These are phyloP conservation scores for Anacardium occidentale DNA, from an alignment of 345 rosid species.

Conservation along the genomic window DNA sequence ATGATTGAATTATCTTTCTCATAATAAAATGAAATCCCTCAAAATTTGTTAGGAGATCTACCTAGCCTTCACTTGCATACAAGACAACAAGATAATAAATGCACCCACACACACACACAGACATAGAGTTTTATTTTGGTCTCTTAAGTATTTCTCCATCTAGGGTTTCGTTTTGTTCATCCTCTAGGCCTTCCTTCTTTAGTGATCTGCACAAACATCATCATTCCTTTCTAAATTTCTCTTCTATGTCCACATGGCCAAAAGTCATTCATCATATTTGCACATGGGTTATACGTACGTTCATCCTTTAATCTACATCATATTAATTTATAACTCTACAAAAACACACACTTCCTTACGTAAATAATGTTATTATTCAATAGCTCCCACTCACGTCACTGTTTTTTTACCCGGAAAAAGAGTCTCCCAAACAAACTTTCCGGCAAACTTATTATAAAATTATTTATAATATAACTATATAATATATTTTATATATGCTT, in stretches of 20 bases:
- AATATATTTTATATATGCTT: slow-evolving; percentile 30
- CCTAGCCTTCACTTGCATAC: not conserved
- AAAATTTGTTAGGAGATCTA: not conserved
- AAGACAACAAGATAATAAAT: not conserved
- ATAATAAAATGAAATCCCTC: not conserved
- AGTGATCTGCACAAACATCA: not conserved
- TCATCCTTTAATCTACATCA: not conserved
- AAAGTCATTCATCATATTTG: not conserved
- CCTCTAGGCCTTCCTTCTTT: too few species aligned
- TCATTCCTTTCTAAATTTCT: not conserved
- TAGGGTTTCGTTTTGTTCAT: too few species aligned
- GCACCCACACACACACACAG: too few species aligned
- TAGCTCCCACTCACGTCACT: slow-evolving; percentile 32
- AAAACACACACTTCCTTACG: not conserved
- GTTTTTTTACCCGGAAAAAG: slow-evolving; percentile 48
- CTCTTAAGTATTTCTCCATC: too few species aligned
- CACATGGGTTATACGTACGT: not conserved
- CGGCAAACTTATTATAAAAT: slow-evolving; percentile 45
- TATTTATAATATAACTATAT: not conserved
- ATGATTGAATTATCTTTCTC: too few species aligned
- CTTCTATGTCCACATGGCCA: not conserved
- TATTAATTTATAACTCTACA: not conserved
- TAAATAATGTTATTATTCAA: slow-evolving; percentile 12
- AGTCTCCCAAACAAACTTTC: slow-evolving; percentile 71
- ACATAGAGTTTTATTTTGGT: too few species aligned